phyloP scores from a whole-genome alignment of 1,284 basidiomycete genomes.

The Fomitopsis betulina region DNA sequence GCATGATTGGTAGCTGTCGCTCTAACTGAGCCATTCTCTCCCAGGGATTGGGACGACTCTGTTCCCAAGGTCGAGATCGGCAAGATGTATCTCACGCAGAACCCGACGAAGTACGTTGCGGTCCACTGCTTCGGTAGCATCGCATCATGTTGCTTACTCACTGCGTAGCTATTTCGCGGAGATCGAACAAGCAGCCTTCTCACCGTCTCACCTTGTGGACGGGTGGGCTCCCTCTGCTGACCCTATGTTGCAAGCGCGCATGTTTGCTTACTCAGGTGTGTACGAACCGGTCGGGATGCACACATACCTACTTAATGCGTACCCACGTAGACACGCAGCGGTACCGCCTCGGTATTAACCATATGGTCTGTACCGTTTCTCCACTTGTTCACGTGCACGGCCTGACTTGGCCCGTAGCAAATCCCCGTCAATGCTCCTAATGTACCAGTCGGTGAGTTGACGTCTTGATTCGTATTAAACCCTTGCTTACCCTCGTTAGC shows the following conservation, averaged over 20 bases:
- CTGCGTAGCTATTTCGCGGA: slow-evolving; percentile 65
- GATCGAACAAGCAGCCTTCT: slow-evolving; percentile 82
- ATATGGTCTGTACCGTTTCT: slow-evolving; percentile 17
- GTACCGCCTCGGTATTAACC: slow-evolving; percentile 37
- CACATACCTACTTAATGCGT: neutral
- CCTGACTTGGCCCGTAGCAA: slow-evolving; percentile 14
- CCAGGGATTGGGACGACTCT: slow-evolving; percentile 27
- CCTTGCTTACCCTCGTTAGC: slow-evolving; percentile 15
- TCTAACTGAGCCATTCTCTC: neutral
- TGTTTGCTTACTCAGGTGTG: slow-evolving; percentile 35
- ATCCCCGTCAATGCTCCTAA: slow-evolving; percentile 26
- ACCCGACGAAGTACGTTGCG: slow-evolving; percentile 53
- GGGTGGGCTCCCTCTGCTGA: slow-evolving; percentile 40
- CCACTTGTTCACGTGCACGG: neutral
- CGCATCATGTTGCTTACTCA: neutral
- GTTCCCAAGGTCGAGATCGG: slow-evolving; percentile 75
- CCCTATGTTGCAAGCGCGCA: slow-evolving; percentile 39
- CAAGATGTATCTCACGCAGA: slow-evolving; percentile 83
- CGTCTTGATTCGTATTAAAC: neutral
- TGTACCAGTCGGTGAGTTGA: slow-evolving; percentile 18
- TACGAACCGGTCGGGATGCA: neutral
- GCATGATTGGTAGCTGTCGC: neutral
- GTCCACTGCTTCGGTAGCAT: neutral
- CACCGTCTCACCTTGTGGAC: slow-evolving; percentile 70
- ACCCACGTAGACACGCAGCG: slow-evolving; percentile 27